Evolutionary conservation across 768 basidiomycete species (phyloP).

Genomic region (Calocera cornea): DNA sequence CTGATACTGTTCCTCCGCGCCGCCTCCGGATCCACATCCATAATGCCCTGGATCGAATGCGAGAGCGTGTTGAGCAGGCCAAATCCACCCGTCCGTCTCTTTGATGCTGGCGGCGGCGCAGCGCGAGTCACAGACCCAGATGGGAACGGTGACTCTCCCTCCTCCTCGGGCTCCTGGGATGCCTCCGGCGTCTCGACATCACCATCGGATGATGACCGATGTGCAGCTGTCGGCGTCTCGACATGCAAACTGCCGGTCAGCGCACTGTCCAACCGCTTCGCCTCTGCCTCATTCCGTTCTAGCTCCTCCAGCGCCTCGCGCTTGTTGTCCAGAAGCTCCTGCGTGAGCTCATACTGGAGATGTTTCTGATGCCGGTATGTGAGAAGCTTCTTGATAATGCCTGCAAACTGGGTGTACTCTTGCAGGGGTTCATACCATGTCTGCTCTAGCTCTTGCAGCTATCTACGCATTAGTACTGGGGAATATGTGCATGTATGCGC

Average conservation of each 20-base stretch:
- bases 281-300: constrained; percentile 86
- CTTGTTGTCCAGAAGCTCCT: constrained; percentile 74
- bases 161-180: constrained; percentile 6
- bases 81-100: constrained; percentile 29
- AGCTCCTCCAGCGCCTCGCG: constrained; percentile 74
- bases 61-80: constrained; percentile 82
- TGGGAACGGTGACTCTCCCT: constrained; percentile 8
- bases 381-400: constrained; percentile 87
- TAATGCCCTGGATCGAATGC: constrained; percentile 93
- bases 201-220: not conserved
- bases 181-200: constrained; percentile 6
- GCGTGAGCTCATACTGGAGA: constrained; percentile 93
- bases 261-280: constrained; percentile 76
- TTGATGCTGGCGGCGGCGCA: not conserved
- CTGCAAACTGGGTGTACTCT: constrained; percentile 88
- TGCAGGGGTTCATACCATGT: constrained; percentile 92
- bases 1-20: constrained; percentile 85
- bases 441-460: constrained; percentile 91
- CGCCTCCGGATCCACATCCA: constrained; percentile 96
- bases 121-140: constrained; percentile 5
- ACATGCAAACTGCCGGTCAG: constrained; percentile 34
- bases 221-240: not conserved
- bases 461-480: not conserved
- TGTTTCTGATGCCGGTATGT: constrained; percentile 96
- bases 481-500: not conserved